A percentile compares a stretch with the other conserved stretches of the same genome.
Conservation (phyloP, 2,329 filamentous ascomycete genomes). For the Talaromyces funiculosus region DNA sequence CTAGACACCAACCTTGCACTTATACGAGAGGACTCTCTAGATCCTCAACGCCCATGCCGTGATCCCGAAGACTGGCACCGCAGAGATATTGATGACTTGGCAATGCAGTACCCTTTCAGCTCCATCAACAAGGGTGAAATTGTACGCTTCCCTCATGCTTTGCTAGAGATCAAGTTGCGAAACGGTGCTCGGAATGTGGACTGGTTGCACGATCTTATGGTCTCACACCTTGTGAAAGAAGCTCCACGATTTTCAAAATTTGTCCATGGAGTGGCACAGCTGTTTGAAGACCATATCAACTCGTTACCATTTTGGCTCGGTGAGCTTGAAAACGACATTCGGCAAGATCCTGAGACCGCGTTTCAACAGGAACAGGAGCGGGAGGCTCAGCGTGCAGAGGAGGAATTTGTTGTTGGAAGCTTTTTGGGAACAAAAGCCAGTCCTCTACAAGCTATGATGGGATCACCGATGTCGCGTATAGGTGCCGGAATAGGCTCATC, state of each 20-base stretch:
- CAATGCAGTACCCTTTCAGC: conserved; percentile 81
- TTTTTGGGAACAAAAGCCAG: conserved; percentile 58
- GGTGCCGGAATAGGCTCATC: conserved; percentile 22
- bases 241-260: conserved; percentile 94
- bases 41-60: conserved; percentile 77
- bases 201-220: conserved; percentile 90
- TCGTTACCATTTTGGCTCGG: conserved; percentile 93
- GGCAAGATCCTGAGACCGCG: conserved; percentile 81
- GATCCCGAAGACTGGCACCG: conserved; percentile 88
- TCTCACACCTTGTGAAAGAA: conserved; percentile 84
- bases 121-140: conserved; percentile 87
- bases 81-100: conserved; percentile 74
- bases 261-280: conserved; percentile 80
- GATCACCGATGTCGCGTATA: conserved; percentile 27
- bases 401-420: conserved; percentile 84
- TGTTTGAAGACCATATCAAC: conserved; percentile 96
- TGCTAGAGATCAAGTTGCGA: conserved; percentile 87
- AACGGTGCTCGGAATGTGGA: conserved; percentile 58
- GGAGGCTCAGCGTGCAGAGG: conserved; percentile 72
- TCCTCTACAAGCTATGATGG: conserved; percentile 27
- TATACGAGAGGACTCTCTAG: conserved; percentile 70
- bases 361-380: conserved; percentile 89
- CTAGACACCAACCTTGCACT: conserved; percentile 90
- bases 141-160: conserved; percentile 79
- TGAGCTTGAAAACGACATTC: conserved; percentile 87